Conservation (phyloP, 2,329 filamentous ascomycete genomes). For the Hymenoscyphus salicellus region DNA sequence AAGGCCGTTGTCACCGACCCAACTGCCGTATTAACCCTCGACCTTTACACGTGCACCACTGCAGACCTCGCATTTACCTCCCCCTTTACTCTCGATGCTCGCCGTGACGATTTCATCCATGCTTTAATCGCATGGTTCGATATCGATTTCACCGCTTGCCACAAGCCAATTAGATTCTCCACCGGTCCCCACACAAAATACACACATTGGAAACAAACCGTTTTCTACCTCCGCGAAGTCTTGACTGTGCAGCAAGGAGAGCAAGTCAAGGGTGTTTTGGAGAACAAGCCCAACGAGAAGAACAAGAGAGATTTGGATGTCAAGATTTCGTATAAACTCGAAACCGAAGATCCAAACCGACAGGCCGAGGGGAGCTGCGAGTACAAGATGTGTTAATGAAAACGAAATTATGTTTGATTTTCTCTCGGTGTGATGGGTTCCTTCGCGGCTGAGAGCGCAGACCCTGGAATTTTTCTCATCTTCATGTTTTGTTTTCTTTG, state of each 20-base stretch:
- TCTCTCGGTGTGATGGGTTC: conserved; percentile 20
- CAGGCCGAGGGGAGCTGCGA: conserved; percentile 65
- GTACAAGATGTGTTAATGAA: conserved; percentile 72
- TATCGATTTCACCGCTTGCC: conserved; percentile 96
- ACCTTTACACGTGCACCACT: conserved; percentile 85
- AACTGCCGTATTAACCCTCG: conserved; percentile 76
- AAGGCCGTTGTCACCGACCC: conserved; percentile 97
- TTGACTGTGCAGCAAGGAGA: conserved; percentile 89
- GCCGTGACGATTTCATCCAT: conserved; percentile 92
- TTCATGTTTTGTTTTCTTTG: no score
- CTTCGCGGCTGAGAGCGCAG: conserved; percentile 38
- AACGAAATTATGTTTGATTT: conserved; percentile 1
- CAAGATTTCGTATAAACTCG: conserved; percentile 75
- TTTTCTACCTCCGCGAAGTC: conserved; percentile 94
- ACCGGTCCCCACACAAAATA: conserved; percentile 98
- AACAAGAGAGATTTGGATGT: conserved; percentile 96
- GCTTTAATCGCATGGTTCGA: conserved; percentile 98
- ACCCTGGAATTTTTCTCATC: conserved; percentile 22
- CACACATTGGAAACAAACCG: conserved; percentile 99
- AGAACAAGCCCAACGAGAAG: conserved; percentile 86
- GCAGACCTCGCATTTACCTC: conserved; percentile 80
- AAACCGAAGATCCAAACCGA: conserved; percentile 71
- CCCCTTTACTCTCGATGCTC: conserved; percentile 71
- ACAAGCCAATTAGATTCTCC: conserved; percentile 95
- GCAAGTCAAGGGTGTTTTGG: conserved; percentile 67